phyloP scores from a whole-genome alignment of 306 rosid species.

The Cicer pinnatifidum region DNA sequence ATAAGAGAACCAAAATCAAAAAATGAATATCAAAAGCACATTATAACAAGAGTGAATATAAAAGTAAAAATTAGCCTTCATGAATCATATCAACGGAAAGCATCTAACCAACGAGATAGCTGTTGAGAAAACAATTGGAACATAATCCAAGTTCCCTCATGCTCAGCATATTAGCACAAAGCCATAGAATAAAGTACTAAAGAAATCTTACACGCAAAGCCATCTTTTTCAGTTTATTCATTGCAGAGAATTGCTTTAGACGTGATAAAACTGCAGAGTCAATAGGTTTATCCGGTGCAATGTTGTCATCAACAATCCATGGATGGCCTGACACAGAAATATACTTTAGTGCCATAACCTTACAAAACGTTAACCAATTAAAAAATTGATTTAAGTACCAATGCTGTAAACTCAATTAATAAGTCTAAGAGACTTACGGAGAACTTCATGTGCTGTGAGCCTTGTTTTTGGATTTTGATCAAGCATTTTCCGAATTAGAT shows the following conservation, averaged over 20 bases:
- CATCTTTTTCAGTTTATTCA: conserved; percentile 73
- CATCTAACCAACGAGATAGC: no score
- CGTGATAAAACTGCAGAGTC: conserved; percentile 69
- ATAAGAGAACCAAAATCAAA: not conserved
- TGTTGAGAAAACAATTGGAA: no score
- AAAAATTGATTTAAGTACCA: conserved; percentile 2
- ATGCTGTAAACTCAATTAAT: not conserved
- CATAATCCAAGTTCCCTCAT: not conserved
- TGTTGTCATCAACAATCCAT: conserved; percentile 64
- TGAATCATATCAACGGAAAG: not conserved
- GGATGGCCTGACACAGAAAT: conserved; percentile 61
- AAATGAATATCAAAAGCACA: conserved; percentile 8
- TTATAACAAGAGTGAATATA: conserved; percentile 5
- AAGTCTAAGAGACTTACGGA: conserved; percentile 48
- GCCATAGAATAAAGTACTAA: conserved; percentile 30
- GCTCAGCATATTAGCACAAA: not conserved
- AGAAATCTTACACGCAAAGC: conserved; percentile 61
- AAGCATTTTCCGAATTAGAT: conserved; percentile 64
- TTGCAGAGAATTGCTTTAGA: conserved; percentile 63
- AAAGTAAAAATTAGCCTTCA: conserved; percentile 25
- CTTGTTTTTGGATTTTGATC: conserved; percentile 61
- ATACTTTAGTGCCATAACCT: conserved; percentile 29
- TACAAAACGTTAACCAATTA: conserved; percentile 14
- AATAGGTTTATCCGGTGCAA: conserved; percentile 68
- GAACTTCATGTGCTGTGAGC: conserved; percentile 62